Percentiles rank a stretch among this genome's conserved stretches.
These are phyloP conservation scores for Linderniella brevidens DNA, from an alignment of 257 asterid species.

Conservation along the genomic window DNA sequence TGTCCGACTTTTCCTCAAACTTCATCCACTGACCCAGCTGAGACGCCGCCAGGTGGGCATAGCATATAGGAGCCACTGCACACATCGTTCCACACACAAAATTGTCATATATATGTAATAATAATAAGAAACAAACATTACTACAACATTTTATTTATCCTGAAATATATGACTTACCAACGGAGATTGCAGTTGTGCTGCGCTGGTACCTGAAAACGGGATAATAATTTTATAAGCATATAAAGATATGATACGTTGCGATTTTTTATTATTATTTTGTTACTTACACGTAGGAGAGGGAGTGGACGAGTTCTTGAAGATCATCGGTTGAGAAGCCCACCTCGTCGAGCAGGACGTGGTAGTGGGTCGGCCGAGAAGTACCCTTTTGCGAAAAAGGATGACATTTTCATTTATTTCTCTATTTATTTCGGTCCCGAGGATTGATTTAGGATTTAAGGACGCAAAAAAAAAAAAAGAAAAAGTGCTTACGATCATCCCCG, in stretches of 20 bases:
- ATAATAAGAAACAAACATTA: background rate
- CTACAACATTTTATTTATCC: background rate
- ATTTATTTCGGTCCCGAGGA: too few relatives aligned
- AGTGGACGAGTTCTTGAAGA: slow-evolving; percentile 79
- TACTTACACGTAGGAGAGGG: slow-evolving; percentile 81
- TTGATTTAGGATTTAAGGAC: background rate
- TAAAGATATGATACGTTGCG: too few relatives aligned
- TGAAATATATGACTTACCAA: slow-evolving; percentile 27
- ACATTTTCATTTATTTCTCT: background rate
- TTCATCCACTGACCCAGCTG: slow-evolving; percentile 93
- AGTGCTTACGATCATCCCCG: slow-evolving; percentile 76
- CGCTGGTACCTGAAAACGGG: slow-evolving; percentile 62
- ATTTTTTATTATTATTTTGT: too few relatives aligned
- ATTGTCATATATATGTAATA: background rate
- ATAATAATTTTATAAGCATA: background rate
- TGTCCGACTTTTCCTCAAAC: slow-evolving; percentile 76
- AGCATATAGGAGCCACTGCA: slow-evolving; percentile 83
- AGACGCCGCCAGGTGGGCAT: slow-evolving; percentile 90
- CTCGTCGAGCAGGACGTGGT: slow-evolving; percentile 71
- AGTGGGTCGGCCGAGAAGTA: slow-evolving; percentile 80
- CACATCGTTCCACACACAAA: slow-evolving; percentile 5
- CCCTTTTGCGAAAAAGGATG: slow-evolving; percentile 27
- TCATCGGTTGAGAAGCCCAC: slow-evolving; percentile 76
- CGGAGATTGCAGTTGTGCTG: slow-evolving; percentile 87
- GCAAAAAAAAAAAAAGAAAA: background rate